Base-by-base conservation (phyloP, 352 stramenopile genomes). In the Paralagenidium karlingii region DNA sequence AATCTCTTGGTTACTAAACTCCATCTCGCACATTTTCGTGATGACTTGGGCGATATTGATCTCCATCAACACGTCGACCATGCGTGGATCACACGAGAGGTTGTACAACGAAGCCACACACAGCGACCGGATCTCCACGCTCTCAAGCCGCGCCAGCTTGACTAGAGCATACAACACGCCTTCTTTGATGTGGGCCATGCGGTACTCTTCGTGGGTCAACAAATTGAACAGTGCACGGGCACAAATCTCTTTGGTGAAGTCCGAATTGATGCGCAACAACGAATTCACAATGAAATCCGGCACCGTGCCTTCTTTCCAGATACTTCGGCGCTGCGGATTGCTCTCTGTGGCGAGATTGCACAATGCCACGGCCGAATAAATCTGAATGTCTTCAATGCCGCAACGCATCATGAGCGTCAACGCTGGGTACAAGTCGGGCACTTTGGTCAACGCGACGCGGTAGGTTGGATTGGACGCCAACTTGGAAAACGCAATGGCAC, bases 251-350 rank as follows among this genome's bases (percentile, higher is more conserved):
- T 94, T 94, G 21, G 79, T 92, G 9, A 74, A 82, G 37, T 86
- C 74, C 42, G 70, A 89, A 55, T 94, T 94, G 55, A 90, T 90
- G 9, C 81, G 76, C 26, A 94, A 49, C 22, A 94, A 54, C 11
- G 78, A 82, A 46, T 92, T 94, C 38, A 92, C 81, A 36, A 94
- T 89, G 29, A 94, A 92, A 53, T 94, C 79, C 8, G 71, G 70
- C 20, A 90, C 74, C 0, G 76, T 90, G 25, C 76, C 76, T 65
- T 90, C 76, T 37, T 82, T 84, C 76, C 76, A 90, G 21, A 94
- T 75, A 47, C 84, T 63, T 5, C 64, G 64, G 20, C 63, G 64
- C 1, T 75, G 64, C 28, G 78, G 54, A 0, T 56, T 63, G 24
- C 62, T 60, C 46, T 87, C 75, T 8, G 84, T 77, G 0, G 73